These are phyloP conservation scores for Achaetomium macrosporum DNA, from an alignment of 2,329 filamentous ascomycete genomes.

Conservation along the genomic window DNA sequence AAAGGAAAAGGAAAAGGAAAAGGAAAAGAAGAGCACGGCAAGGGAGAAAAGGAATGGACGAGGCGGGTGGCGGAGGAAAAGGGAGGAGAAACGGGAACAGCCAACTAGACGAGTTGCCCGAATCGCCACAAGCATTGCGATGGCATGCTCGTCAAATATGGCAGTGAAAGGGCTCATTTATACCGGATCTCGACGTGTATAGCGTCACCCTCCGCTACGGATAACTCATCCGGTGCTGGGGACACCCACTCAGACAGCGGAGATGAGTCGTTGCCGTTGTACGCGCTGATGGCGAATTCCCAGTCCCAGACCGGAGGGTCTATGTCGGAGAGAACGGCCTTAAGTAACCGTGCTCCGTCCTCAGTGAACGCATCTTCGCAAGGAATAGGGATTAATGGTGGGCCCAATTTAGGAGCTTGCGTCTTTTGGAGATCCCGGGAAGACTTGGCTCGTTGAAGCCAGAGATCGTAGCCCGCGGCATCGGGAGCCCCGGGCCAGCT, in stretches of 20 bases:
- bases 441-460: not conserved
- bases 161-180: not conserved
- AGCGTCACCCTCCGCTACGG: slow-evolving; percentile 1
- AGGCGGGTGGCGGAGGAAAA: too few relatives aligned
- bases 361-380: not conserved
- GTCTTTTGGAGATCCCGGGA: too few relatives aligned
- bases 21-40: too few relatives aligned
- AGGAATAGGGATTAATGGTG: not conserved
- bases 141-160: too few relatives aligned
- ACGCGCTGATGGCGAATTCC: slow-evolving; percentile 16
- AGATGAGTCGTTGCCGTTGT: slow-evolving; percentile 16
- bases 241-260: slow-evolving; percentile 11
- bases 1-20: too few relatives aligned
- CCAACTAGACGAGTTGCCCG: too few relatives aligned
- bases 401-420: not conserved
- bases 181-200: slow-evolving; percentile 5
- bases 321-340: not conserved
- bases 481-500: slow-evolving; percentile 4
- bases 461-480: slow-evolving; percentile 13
- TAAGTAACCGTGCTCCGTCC: not conserved
- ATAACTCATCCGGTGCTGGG: not conserved
- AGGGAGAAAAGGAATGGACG: too few relatives aligned
- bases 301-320: slow-evolving; percentile 10
- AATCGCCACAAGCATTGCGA: too few relatives aligned
- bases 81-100: too few relatives aligned